Evolutionary conservation across 1,139 yeast genomes (phyloP).

Genomic region (Yamadazyma oceani): DNA sequence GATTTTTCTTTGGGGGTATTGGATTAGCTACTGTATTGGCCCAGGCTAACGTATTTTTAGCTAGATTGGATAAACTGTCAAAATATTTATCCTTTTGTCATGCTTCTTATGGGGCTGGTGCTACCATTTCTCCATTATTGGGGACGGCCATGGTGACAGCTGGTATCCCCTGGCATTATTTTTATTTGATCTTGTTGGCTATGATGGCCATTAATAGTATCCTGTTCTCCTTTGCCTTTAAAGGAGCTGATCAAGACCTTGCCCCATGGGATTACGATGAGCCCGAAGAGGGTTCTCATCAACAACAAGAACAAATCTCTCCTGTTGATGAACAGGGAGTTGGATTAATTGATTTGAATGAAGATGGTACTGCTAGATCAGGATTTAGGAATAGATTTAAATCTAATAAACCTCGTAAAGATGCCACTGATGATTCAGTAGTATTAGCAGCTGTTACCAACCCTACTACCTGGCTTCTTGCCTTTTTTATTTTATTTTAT

Average conservation of each 20-base stretch:
- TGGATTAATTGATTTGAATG: slow-evolving; percentile 8
- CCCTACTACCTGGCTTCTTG: slow-evolving; percentile 52
- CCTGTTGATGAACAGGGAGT: slow-evolving; percentile 13
- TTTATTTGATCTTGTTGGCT: slow-evolving; percentile 50
- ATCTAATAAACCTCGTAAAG: neutral
- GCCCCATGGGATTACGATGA: slow-evolving; percentile 31
- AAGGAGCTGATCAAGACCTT: slow-evolving; percentile 44
- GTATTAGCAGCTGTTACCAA: slow-evolving; percentile 37
- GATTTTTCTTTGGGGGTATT: slow-evolving; percentile 58
- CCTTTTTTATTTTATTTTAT: slow-evolving; percentile 57
- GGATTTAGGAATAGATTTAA: too few relatives aligned
- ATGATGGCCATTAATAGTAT: slow-evolving; percentile 28
- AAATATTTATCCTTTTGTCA: slow-evolving; percentile 54
- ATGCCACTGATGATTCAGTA: slow-evolving; percentile 5
- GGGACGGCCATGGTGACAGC: slow-evolving; percentile 52
- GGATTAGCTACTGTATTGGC: slow-evolving; percentile 59
- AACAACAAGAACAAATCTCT: neutral
- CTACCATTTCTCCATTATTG: slow-evolving; percentile 57
- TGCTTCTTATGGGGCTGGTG: slow-evolving; percentile 65
- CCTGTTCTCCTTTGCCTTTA: slow-evolving; percentile 36
- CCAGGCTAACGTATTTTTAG: slow-evolving; percentile 57
- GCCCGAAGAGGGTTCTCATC: slow-evolving; percentile 8
- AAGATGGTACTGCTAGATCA: neutral
- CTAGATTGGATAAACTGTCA: slow-evolving; percentile 49
- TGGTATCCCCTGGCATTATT: slow-evolving; percentile 54